phyloP scores from a whole-genome alignment of 352 stramenopile species.

The Phytophthora pseudosyringae region DNA sequence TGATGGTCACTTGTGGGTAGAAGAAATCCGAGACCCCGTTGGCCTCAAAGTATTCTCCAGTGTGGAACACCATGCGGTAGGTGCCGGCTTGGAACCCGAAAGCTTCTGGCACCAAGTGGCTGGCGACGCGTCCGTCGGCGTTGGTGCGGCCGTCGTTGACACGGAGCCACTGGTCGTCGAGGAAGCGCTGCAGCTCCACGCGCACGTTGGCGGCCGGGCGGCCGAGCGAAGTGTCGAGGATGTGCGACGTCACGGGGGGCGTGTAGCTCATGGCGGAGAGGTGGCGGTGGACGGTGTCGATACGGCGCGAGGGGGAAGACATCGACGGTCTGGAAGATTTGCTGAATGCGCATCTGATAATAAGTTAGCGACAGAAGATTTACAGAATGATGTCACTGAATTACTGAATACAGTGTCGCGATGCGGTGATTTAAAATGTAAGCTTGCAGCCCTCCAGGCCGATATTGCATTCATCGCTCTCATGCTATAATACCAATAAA shows the following conservation, averaged over 20 bases:
- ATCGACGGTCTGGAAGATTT: conserved; percentile 8
- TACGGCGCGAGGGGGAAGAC: conserved; percentile 18
- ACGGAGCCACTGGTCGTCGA: conserved; percentile 38
- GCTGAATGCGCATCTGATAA: background rate
- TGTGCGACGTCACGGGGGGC: conserved; percentile 86
- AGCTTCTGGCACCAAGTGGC: conserved; percentile 53
- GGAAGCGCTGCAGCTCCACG: conserved; percentile 69
- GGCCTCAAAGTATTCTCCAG: conserved; percentile 79
- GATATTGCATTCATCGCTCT: too few relatives aligned
- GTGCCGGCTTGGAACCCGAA: conserved; percentile 50
- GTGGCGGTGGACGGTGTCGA: conserved; percentile 28
- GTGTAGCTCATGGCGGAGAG: conserved; percentile 50
- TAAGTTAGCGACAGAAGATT: conserved; percentile 4
- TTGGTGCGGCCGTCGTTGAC: conserved; percentile 73
- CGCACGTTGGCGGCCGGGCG: conserved; percentile 70
- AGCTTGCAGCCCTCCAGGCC: too few relatives aligned
- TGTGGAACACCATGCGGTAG: conserved; percentile 89
- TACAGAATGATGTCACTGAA: background rate
- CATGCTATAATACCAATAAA: too few relatives aligned
- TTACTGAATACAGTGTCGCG: background rate
- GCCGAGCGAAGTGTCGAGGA: conserved; percentile 86
- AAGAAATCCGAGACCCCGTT: conserved; percentile 76
- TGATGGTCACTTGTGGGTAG: conserved; percentile 86
- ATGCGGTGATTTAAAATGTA: too few relatives aligned
- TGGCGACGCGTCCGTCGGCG: conserved; percentile 63